Evolutionary conservation across 2,329 filamentous ascomycete species (phyloP), one percentile per base, ranked within the genome.

Genomic region (Teratosphaeria epicoccoides): DNA sequence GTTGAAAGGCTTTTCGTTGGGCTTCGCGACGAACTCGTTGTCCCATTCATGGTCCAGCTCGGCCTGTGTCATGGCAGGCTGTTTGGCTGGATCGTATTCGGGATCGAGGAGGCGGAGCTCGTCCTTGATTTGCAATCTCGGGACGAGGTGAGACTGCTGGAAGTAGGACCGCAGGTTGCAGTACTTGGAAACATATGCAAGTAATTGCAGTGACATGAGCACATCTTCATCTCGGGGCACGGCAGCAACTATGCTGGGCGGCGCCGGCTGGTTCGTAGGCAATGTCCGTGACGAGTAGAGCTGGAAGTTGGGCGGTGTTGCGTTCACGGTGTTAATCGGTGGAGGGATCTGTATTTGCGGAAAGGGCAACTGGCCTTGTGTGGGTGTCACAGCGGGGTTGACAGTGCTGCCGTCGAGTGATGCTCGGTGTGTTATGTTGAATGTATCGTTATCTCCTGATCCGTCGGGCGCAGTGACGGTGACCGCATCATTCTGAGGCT

Each of bases 201-300:
- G 79, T 20, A 98, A 80, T 70, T 98, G 93, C 33, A 98, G 78
- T 5, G 93, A 96, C 91, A 98, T 96, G 57, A 98, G 76, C 2
- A 98, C 93, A 63, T 98, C 93, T 69, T 98, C 93, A 62, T 98
- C 93, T 48, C 93, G 83, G 9, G 93, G 93, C 86, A 97, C 95
- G 10, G 89, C 85, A 24, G 90, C 87, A 26, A 95, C 74, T 61
- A 94, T 84, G 59, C 85, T 83, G 14, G 85, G 80, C 14, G 59
- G 56, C 10, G 63, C 55, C 4, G 61, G 55, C 47, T 63, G 58
- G 46, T 64, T 62, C 22, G 60, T 52, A 9, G 59, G 55, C n/a
- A 61, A 52, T 17, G 51, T 51, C 50, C 61, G 54, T 28, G 60
- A 58, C 1, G 62, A 58, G 43, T 63, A 63, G 58, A 63, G 65